A percentile compares a stretch with the other conserved stretches of the same genome.
These are phyloP conservation scores for Garcia nutans DNA, from an alignment of 345 rosid species.

Conservation along the genomic window DNA sequence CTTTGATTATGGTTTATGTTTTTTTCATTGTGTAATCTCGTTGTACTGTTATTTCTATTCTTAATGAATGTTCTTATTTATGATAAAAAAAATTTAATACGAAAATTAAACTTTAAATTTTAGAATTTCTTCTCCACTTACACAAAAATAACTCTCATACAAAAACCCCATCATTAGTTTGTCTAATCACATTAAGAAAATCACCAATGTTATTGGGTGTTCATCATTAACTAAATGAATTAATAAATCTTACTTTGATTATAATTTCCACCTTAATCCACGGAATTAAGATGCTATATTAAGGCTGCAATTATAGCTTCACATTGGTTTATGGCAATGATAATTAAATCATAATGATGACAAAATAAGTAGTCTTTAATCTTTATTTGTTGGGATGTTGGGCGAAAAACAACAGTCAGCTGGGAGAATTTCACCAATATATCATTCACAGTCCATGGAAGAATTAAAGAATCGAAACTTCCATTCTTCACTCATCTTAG, in stretches of 20 bases:
- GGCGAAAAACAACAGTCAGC: not conserved
- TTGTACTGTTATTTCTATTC: too few relatives aligned
- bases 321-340: slow-evolving; percentile 1
- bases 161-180: too few relatives aligned
- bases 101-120: too few relatives aligned
- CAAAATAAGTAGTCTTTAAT: not conserved
- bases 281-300: not conserved
- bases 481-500: not conserved
- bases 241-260: too few relatives aligned
- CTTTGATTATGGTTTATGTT: too few relatives aligned
- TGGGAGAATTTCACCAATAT: not conserved
- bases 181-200: too few relatives aligned
- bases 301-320: not conserved
- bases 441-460: not conserved
- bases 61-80: too few relatives aligned
- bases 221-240: not conserved
- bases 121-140: too few relatives aligned
- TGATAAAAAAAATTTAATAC: too few relatives aligned
- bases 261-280: not conserved
- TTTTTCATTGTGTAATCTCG: too few relatives aligned
- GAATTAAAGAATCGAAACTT: not conserved
- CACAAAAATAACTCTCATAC: too few relatives aligned
- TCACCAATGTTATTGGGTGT: too few relatives aligned
- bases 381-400: not conserved
- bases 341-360: not conserved